These are phyloP conservation scores for Cytospora piceae DNA, from an alignment of 2,329 filamentous ascomycete species.

Conservation along the genomic window DNA sequence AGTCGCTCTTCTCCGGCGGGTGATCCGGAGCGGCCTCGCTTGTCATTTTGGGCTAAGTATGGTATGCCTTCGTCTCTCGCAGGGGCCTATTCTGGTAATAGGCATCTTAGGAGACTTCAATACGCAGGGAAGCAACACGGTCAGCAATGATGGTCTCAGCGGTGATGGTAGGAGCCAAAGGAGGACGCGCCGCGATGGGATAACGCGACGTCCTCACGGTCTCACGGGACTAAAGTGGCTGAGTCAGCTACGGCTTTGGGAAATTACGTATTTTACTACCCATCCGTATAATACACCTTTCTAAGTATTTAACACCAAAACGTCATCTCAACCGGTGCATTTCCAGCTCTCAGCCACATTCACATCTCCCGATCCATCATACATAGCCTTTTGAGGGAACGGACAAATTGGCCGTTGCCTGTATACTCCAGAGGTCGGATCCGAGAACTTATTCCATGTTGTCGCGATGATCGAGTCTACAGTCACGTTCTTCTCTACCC, in stretches of 20 bases:
- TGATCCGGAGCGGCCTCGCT: constrained; percentile 2
- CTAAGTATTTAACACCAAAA: background rate
- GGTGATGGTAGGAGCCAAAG: background rate
- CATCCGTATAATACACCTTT: background rate
- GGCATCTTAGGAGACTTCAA: background rate
- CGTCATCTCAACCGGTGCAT: constrained; percentile 1
- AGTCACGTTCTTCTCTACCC: constrained; percentile 34
- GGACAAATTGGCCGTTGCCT: constrained; percentile 36
- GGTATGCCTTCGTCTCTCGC: background rate
- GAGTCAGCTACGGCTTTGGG: background rate
- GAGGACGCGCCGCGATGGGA: background rate
- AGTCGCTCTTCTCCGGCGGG: background rate
- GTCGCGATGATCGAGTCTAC: constrained; percentile 31
- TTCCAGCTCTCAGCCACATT: constrained; percentile 26
- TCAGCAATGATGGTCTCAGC: background rate
- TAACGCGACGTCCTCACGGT: constrained; percentile 11
- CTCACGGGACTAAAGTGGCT: constrained; percentile 16
- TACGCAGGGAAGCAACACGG: background rate
- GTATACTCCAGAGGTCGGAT: constrained; percentile 32
- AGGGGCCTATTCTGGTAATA: background rate
- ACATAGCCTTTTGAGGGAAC: constrained; percentile 33
- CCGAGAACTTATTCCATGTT: constrained; percentile 30
- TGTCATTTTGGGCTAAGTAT: constrained; percentile 1
- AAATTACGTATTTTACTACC: background rate
- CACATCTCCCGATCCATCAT: constrained; percentile 25